phyloP scores from a whole-genome alignment of 306 rosid genomes.

The Quercus robur region DNA sequence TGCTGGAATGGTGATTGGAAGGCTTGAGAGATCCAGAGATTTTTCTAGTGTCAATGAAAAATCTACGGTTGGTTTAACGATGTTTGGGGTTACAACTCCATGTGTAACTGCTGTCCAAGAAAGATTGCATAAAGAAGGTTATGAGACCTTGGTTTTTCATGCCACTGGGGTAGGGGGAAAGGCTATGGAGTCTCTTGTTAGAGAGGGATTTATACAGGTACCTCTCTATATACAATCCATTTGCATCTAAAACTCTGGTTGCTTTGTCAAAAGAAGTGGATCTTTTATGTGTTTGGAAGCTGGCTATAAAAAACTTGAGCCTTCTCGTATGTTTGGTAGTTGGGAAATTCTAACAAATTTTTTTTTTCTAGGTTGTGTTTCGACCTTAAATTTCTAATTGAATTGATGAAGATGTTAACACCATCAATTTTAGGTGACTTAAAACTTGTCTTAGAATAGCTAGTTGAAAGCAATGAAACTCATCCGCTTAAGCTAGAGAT shows the following conservation, averaged over 20 bases:
- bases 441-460: neutral
- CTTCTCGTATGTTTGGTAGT: neutral
- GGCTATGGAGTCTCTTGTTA: conserved; percentile 92
- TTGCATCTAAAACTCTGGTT: neutral
- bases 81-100: conserved; percentile 91
- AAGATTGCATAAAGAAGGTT: conserved; percentile 69
- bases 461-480: neutral
- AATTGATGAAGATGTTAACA: neutral
- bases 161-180: conserved; percentile 95
- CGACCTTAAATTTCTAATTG: neutral
- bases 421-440: neutral
- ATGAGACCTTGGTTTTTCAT: conserved; percentile 82
- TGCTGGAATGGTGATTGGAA: conserved; percentile 83
- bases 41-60: conserved; percentile 32
- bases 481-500: neutral
- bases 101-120: conserved; percentile 71
- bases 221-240: neutral
- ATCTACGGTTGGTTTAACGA: conserved; percentile 71
- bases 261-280: neutral
- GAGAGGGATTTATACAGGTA: conserved; percentile 88
- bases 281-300: neutral
- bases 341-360: neutral
- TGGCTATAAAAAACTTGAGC: neutral
- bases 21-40: conserved; percentile 40
- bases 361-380: neutral